A percentile compares a stretch with the other conserved stretches of the same genome.
These are phyloP conservation scores for Neonectria coccinea DNA, from an alignment of 2,329 filamentous ascomycete genomes.

Conservation along the genomic window DNA sequence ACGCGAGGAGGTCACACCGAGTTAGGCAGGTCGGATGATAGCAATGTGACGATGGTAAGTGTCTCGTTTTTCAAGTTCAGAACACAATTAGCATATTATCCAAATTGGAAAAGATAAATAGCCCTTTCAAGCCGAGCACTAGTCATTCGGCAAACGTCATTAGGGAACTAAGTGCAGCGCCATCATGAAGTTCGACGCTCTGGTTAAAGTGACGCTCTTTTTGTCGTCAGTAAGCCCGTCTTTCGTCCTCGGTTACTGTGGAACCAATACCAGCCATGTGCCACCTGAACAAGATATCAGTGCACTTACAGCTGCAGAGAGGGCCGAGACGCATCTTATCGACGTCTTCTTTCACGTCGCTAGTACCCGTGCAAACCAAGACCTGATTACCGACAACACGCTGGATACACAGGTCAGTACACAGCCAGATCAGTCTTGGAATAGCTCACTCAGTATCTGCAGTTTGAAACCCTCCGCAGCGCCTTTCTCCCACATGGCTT, in stretches of 20 bases:
- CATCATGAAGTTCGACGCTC: background rate
- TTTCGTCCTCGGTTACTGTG: slow-evolving; percentile 1
- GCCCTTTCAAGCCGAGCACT: background rate
- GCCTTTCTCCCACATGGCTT: slow-evolving; percentile 10
- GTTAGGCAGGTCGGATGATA: background rate
- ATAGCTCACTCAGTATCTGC: background rate
- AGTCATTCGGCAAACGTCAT: background rate
- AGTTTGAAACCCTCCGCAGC: slow-evolving; percentile 5
- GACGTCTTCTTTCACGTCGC: slow-evolving; percentile 14
- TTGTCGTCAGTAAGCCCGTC: background rate
- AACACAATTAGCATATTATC: background rate
- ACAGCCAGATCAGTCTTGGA: background rate
- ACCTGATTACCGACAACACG: slow-evolving; percentile 5
- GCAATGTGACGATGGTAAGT: background rate
- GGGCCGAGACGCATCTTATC: slow-evolving; percentile 6
- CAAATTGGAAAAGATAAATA: background rate
- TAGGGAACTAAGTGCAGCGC: background rate
- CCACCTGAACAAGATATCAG: background rate
- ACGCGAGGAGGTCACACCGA: background rate
- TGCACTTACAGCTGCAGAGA: background rate
- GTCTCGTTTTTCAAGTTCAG: background rate
- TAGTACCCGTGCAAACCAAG: slow-evolving; percentile 8
- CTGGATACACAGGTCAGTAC: slow-evolving; percentile 3
- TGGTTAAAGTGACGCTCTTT: background rate
- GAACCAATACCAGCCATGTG: slow-evolving; percentile 3